Evolutionary conservation across 2,329 filamentous ascomycete species (phyloP).

Genomic region (Apiospora pterosperma): DNA sequence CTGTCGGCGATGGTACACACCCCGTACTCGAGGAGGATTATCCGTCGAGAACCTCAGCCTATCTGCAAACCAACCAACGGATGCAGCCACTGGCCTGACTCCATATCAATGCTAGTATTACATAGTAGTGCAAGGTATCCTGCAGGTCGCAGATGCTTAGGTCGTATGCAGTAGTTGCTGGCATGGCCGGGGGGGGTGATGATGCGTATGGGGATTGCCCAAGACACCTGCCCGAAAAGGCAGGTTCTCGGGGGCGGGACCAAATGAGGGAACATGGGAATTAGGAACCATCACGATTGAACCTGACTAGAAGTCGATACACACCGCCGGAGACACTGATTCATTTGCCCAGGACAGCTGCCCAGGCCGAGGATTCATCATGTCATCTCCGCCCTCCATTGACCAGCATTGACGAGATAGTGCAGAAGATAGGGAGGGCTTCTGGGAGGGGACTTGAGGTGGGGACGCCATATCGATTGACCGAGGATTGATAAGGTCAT

Average conservation of each 20-base stretch:
- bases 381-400: too few species aligned
- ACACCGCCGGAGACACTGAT: neutral
- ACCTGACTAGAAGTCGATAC: too few species aligned
- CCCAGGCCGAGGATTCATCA: too few species aligned
- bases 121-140: too few species aligned
- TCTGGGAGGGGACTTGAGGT: too few species aligned
- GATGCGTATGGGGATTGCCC: neutral
- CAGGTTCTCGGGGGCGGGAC: neutral
- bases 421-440: too few species aligned
- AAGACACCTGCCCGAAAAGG: slow-evolving; percentile 1
- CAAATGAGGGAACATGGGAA: neutral
- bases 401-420: too few species aligned
- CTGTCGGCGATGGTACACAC: neutral
- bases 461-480: too few species aligned
- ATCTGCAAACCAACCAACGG: neutral
- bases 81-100: neutral
- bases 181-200: neutral
- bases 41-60: neutral
- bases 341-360: neutral
- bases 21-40: neutral
- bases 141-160: neutral
- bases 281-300: too few species aligned
- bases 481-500: too few species aligned
- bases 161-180: neutral
- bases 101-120: neutral